Base-by-base conservation (phyloP, 306 rosid species). In the Morella rubra region DNA sequence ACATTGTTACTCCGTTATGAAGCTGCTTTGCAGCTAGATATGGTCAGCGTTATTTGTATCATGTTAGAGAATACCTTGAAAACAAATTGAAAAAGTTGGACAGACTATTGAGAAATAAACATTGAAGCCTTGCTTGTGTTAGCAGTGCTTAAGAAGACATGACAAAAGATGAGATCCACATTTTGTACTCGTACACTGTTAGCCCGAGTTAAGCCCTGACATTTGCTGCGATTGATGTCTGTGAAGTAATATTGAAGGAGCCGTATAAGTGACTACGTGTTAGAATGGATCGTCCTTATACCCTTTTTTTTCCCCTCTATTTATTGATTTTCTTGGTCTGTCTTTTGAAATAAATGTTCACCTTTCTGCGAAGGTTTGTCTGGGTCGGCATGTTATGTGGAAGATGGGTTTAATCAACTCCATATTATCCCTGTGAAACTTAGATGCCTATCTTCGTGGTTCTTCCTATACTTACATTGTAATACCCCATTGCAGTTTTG, bases 81-180 rank as follows among this genome's bases (percentile, higher is more conserved):
- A 32, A 32, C 37, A 32, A 32, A 32, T 32, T 32, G 37, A 32
- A 32, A 32, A 32, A 2, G 37, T 32, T 32, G 37, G 37, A 32
- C 37, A 32, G 2, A 32, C 3, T 32, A 12, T 49, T 49, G 53
- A 49, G 11, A 24, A 41, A 41, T 12, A 41, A 42, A 41, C 42
- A 41, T 41, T 8, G 13, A 65, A 65, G 71, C 49, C 14, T 16
- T 65, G 50, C 20, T 65, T 18, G 49, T 41, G 71, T 8, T 42
- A 19, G 51, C 71, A 13, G 10, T 42, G 71, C 71, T 41, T 66
- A 66, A n/a, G 67, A 27, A 60, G 71, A 15, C 2, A 5, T 13
- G 71, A n/a, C 42, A 50, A 44, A 16, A 66, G 50, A 66, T 66
- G 71, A 66, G n/a, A 66, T 66, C 11, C 12, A 18, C 71, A 66